phyloP scores from a whole-genome alignment of 2,329 filamentous ascomycete genomes.

The Penicillium aurantiogriseum region DNA sequence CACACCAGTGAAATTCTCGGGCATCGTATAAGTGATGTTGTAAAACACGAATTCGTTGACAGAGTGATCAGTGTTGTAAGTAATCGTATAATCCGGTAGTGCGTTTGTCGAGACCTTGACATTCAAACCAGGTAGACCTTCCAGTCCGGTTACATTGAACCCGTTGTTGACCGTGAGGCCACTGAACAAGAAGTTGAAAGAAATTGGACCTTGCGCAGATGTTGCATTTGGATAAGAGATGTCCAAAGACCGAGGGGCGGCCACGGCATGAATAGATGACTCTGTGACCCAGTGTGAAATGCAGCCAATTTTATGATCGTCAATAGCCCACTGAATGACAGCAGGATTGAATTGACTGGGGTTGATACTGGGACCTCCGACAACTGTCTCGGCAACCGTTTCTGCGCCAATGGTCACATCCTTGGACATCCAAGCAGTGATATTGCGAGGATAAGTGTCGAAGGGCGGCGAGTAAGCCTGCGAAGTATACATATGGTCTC shows the following conservation, averaged over 20 bases:
- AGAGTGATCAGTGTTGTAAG: constrained; percentile 17
- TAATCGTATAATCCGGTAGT: constrained; percentile 10
- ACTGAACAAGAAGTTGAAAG: constrained; percentile 18
- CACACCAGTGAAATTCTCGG: constrained; percentile 7
- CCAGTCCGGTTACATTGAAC: constrained; percentile 17
- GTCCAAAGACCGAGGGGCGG: constrained; percentile 46
- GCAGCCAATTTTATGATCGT: constrained; percentile 25
- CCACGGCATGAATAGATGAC: constrained; percentile 42
- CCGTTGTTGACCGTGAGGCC: constrained; percentile 48
- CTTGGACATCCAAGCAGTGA: constrained; percentile 57
- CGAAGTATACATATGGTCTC: constrained; percentile 53
- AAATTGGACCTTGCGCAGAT: constrained; percentile 1
- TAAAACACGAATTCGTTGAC: constrained; percentile 20
- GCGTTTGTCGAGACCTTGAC: constrained; percentile 15
- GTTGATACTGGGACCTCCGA: constrained; percentile 56
- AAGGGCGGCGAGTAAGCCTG: constrained; percentile 59
- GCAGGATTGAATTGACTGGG: constrained; percentile 58
- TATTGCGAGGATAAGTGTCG: constrained; percentile 57
- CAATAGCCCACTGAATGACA: constrained; percentile 58
- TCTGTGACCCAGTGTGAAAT: constrained; percentile 43
- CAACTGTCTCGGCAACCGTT: constrained; percentile 55
- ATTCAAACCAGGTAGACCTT: constrained; percentile 14
- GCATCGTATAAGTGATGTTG: constrained; percentile 21
- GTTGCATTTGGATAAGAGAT: constrained; percentile 55
- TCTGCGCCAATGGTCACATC: constrained; percentile 61